Conservation (phyloP, 768 basidiomycete species). For the Mycena vulgaris region DNA sequence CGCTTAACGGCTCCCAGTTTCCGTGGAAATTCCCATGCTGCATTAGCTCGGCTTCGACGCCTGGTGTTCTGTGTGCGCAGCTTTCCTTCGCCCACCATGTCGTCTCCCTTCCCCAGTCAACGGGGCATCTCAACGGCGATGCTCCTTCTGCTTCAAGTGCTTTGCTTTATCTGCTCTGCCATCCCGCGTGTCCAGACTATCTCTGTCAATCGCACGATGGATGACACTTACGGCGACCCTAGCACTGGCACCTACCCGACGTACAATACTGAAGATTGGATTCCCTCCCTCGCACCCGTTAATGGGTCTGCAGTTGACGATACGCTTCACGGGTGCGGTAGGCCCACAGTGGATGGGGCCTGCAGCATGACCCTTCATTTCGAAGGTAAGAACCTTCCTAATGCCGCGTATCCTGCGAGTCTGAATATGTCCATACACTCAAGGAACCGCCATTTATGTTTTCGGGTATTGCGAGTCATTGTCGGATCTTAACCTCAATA, state of each 20-base stretch:
- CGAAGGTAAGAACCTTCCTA: conserved; percentile 22
- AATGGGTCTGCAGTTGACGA: conserved; percentile 20
- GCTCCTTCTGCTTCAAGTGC: conserved; percentile 25
- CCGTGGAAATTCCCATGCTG: conserved; percentile 9
- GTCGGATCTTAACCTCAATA: conserved; percentile 24
- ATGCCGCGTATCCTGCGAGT: conserved; percentile 18
- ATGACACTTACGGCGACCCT: conserved; percentile 26
- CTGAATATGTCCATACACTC: conserved; percentile 16
- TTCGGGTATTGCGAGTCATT: conserved; percentile 23
- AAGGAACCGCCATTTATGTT: conserved; percentile 28
- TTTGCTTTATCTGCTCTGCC: conserved; percentile 20
- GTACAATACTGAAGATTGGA: conserved; percentile 17
- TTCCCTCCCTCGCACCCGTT: conserved; percentile 18
- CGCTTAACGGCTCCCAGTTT: conserved; percentile 13
- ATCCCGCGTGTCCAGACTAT: conserved; percentile 21
- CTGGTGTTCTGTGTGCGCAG: conserved; percentile 19
- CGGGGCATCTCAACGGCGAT: conserved; percentile 21
- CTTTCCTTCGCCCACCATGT: conserved; percentile 26
- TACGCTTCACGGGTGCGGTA: conserved; percentile 26
- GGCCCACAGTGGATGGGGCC: conserved; percentile 21
- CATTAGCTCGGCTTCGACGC: conserved; percentile 24
- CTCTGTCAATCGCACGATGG: conserved; percentile 31
- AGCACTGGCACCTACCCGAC: conserved; percentile 17
- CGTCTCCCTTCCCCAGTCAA: conserved; percentile 22
- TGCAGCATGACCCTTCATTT: conserved; percentile 25